Evolutionary conservation across 495 filamentous ascomycete genomes (phyloP).

Genomic region (Trichoderma reesei): DNA sequence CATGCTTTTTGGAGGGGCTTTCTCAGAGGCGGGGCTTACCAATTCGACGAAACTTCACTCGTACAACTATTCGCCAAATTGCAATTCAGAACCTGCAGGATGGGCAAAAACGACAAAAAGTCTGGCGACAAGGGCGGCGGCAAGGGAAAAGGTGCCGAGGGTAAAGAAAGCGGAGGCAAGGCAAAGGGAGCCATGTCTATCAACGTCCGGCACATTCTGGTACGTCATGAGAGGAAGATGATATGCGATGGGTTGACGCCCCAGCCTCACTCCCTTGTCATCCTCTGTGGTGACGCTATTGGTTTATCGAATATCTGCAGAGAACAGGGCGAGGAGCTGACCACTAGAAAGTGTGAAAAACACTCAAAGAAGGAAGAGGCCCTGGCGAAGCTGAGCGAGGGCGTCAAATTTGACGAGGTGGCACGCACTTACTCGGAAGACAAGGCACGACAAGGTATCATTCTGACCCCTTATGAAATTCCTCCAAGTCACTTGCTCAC

Average conservation of each 20-base stretch:
- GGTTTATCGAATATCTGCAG: background rate
- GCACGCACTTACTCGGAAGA: constrained; percentile 81
- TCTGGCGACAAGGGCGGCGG: constrained; percentile 40
- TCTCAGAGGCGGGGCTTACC: background rate
- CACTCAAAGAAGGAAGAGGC: constrained; percentile 83
- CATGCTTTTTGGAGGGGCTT: background rate
- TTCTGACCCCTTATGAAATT: no score
- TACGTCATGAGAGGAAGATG: constrained; percentile 24
- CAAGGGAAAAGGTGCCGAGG: constrained; percentile 38
- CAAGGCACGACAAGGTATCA: constrained; percentile 68
- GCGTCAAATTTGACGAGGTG: constrained; percentile 81
- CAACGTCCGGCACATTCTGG: constrained; percentile 82
- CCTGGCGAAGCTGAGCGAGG: constrained; percentile 62
- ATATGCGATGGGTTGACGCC: background rate
- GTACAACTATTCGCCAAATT: constrained; percentile 6
- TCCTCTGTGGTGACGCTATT: background rate
- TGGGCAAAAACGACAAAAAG: constrained; percentile 22
- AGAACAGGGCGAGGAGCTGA: background rate
- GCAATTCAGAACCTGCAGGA: constrained; percentile 6
- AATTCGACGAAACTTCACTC: background rate
- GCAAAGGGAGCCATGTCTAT: constrained; percentile 69
- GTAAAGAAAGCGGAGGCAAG: constrained; percentile 38
- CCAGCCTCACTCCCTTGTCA: background rate
- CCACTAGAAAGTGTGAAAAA: constrained; percentile 62
- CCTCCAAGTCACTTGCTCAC: background rate